Conservation (phyloP, 768 basidiomycete genomes). For the Clitopilus hobsonii region DNA sequence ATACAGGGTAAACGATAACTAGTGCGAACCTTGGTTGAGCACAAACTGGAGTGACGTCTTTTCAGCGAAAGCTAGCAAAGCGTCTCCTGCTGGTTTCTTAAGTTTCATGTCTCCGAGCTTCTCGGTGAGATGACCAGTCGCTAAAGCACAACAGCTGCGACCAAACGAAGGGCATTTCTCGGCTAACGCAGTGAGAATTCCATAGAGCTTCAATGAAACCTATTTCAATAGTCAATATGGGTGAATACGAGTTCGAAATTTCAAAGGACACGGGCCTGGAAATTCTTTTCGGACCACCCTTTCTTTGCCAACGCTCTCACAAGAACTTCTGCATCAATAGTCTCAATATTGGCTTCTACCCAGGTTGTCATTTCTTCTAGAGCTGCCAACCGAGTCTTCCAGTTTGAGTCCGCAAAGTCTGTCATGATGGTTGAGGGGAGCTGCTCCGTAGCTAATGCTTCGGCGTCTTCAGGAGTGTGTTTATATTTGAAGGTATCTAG, state of each 20-base stretch:
- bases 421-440: slow-evolving; percentile 69
- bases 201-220: slow-evolving; percentile 91
- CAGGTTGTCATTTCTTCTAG: slow-evolving; percentile 83
- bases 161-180: slow-evolving; percentile 81
- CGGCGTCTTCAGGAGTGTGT: slow-evolving; percentile 90
- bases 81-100: slow-evolving; percentile 93
- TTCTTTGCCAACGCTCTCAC: slow-evolving; percentile 86
- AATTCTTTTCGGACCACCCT: slow-evolving; percentile 99
- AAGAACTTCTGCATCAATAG: slow-evolving; percentile 82
- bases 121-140: slow-evolving; percentile 79
- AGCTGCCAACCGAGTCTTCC: slow-evolving; percentile 88
- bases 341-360: slow-evolving; percentile 64
- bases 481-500: slow-evolving; percentile 89
- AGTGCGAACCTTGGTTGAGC: slow-evolving; percentile 87
- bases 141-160: slow-evolving; percentile 77
- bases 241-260: background rate
- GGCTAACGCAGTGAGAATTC: slow-evolving; percentile 67
- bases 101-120: slow-evolving; percentile 96
- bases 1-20: background rate
- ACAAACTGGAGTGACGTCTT: slow-evolving; percentile 94
- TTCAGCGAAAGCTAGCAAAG: slow-evolving; percentile 79
- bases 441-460: slow-evolving; percentile 63
- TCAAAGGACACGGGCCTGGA: slow-evolving; percentile 59
- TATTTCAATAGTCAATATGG: slow-evolving; percentile 23
- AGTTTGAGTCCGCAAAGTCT: slow-evolving; percentile 82